Base-by-base conservation (phyloP, 78 protist species). In the Cavenderia fasciculata region DNA sequence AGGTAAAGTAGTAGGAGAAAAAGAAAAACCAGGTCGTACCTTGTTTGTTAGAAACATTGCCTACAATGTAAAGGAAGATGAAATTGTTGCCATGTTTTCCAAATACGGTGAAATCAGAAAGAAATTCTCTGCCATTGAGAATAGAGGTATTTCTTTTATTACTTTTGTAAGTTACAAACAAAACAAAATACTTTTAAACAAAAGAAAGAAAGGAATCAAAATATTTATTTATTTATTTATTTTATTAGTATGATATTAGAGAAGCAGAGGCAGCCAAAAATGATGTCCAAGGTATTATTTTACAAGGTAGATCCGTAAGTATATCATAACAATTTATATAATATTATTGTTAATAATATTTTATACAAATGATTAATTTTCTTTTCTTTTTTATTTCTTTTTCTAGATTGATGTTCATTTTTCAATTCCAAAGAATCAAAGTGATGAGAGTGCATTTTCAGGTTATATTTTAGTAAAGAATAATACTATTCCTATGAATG, bases 61-160 rank as follows among this genome's bases (percentile, higher is more conserved):
- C 0, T 86, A 86, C 11, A 49, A 19, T 0, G 57, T 47, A n/a
- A 54, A 31, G 19, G 85, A 74, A n/a, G 41, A 25, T 8, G 92
- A 86, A 1, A 43, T 86, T 40, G 29, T 44, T 14, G 2, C 19
- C 0, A 51, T 86, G 16, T 86, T 86, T 57, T 31, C 66, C 14
- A 74, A 86, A 46, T 52, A 38, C n/a, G 92, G 92, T 29, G 92
- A 86, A 5, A 86, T 86, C 34, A 49, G 72, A 29, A 74, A 74
- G 51, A 74, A 59, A 5, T 86, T 86, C 59, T 74, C 92, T 38
- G 59, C 70, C 11, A 56, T 86, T 38, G 85, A 86, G 52, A 69
- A 33, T 52, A 46, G 92, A 54, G 92, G 92, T 41, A 86, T 86
- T 65, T 70, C 92, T 59, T 86, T 86, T 59, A 86, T 86, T 59